Evolutionary conservation across 2,329 filamentous ascomycete species (phyloP), one percentile per base, ranked within the genome.

Genomic region (Cucurbitaria berberidis): DNA sequence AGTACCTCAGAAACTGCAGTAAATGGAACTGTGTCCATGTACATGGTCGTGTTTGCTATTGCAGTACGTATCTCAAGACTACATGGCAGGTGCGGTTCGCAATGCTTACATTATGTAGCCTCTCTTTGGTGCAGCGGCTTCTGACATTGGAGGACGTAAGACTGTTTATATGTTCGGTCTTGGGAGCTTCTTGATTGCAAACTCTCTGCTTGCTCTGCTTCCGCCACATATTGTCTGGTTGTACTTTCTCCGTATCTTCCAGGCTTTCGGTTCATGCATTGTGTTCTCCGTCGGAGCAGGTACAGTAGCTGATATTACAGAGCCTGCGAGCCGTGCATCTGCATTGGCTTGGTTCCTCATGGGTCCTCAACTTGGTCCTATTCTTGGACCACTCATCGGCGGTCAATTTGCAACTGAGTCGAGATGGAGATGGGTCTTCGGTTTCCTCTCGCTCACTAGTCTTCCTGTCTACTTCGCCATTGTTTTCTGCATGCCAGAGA

Each of bases 341-440:
- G 69, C 76, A 32, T 73, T 81, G 63, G 73, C 75, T 3, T 70
- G 74, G 40, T 79, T 80, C 45, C 64, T 79, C 7, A 63, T 81
- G 30, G 78, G 78, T 0, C 78, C 78, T 4, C 74, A 80, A 11
- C 67, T 78, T 3, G 78, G 78, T 1, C 78, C 78, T 1, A 72
- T 80, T 0, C 57, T 80, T 1, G 78, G 78, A 0, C 78, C 78
- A 0, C 58, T 79, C 0, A 62, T 80, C 2, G 78, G 78, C 4
- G 78, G 78, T 21, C 66, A 68, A 18, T 69, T 80, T 26, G 72
- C 75, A 3, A 63, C 65, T 2, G 49, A 50, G 1, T 56, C 67
- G 1, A 66, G 61, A 4, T 81, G 78, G 78, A 63, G 78, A 55
- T 81, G 78, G 77, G 69, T 76, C 3, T 80, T 80, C 52, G 77